Conservation (phyloP, 805 yeast species). For the Grigorovia yakushimaensis region DNA sequence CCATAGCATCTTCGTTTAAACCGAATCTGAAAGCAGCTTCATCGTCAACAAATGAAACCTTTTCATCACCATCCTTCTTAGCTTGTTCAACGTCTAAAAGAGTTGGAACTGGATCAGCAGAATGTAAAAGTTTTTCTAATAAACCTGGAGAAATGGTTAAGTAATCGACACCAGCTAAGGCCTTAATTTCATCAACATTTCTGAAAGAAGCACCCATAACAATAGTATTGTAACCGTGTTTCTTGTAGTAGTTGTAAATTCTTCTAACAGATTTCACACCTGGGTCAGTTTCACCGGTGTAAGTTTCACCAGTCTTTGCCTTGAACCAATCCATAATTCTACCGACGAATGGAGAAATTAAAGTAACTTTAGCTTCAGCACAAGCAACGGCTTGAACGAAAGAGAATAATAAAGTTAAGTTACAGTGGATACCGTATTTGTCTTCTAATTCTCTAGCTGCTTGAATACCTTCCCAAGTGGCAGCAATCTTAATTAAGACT, state of each 20-base stretch:
- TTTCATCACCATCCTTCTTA: constrained; percentile 37
- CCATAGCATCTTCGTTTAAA: constrained; percentile 94
- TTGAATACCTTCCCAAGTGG: constrained; percentile 98
- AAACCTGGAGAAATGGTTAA: constrained; percentile 88
- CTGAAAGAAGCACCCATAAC: constrained; percentile 99
- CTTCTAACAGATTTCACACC: constrained; percentile 84
- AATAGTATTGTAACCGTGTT: constrained; percentile 87
- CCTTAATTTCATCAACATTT: constrained; percentile 87
- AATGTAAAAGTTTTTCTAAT: constrained; percentile 75
- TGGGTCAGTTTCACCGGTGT: constrained; percentile 70
- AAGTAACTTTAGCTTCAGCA: constrained; percentile 92
- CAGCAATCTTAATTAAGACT: constrained; percentile 87
- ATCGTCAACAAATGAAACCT: constrained; percentile 72
- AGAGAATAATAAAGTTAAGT: constrained; percentile 89
- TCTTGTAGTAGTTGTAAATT: constrained; percentile 95
- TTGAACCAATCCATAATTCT: constrained; percentile 98
- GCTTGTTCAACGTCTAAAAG: constrained; percentile 63
- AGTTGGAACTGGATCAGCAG: constrained; percentile 68
- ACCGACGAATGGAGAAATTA: constrained; percentile 97
- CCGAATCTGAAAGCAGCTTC: constrained; percentile 84
- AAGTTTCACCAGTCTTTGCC: constrained; percentile 79
- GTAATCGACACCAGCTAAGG: constrained; percentile 92
- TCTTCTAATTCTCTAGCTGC: constrained; percentile 93
- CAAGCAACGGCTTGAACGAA: constrained; percentile 95
- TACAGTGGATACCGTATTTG: constrained; percentile 82